A percentile compares a stretch with the other conserved stretches of the same genome.
Evolutionary conservation across 352 stramenopile genomes (phyloP).

Genomic region (Pythium chondricola): DNA sequence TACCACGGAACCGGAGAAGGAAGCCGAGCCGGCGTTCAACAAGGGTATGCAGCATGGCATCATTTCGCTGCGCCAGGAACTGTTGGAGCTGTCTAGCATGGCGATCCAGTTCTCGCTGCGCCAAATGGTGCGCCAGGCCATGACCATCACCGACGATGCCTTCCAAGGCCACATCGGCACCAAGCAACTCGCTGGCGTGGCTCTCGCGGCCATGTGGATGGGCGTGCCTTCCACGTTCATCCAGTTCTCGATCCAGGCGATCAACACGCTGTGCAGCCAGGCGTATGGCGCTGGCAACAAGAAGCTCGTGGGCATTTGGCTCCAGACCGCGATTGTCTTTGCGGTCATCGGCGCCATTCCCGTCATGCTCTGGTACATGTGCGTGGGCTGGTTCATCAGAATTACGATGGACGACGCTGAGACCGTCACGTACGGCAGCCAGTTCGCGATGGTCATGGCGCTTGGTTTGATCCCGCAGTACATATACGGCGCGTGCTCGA

Average conservation of each 20-base stretch:
- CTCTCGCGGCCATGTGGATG: constrained; percentile 40
- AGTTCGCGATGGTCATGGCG: constrained; percentile 34
- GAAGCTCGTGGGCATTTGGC: constrained; percentile 42
- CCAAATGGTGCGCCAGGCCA: constrained; percentile 38
- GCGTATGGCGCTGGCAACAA: constrained; percentile 49
- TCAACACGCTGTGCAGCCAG: constrained; percentile 45
- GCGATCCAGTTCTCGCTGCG: constrained; percentile 34
- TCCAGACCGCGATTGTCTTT: constrained; percentile 38
- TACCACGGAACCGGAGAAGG: constrained; percentile 1
- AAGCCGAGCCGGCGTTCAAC: neutral
- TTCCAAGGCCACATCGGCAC: constrained; percentile 43
- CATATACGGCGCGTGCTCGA: constrained; percentile 33
- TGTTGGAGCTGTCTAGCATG: constrained; percentile 35
- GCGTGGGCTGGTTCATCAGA: constrained; percentile 31
- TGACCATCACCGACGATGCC: constrained; percentile 38
- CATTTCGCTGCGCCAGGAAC: constrained; percentile 28
- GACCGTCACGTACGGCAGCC: constrained; percentile 28
- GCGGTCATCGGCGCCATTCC: constrained; percentile 27
- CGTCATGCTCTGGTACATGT: constrained; percentile 44
- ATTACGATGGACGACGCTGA: constrained; percentile 39
- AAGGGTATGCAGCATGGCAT: constrained; percentile 2
- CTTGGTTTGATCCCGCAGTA: constrained; percentile 34
- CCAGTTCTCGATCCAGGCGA: constrained; percentile 40
- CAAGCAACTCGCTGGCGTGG: constrained; percentile 37
- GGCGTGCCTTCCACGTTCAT: constrained; percentile 40